Evolutionary conservation across 225 moss, liverwort and hornwort species (phyloP).

Genomic region (Lunularia cruciata): DNA sequence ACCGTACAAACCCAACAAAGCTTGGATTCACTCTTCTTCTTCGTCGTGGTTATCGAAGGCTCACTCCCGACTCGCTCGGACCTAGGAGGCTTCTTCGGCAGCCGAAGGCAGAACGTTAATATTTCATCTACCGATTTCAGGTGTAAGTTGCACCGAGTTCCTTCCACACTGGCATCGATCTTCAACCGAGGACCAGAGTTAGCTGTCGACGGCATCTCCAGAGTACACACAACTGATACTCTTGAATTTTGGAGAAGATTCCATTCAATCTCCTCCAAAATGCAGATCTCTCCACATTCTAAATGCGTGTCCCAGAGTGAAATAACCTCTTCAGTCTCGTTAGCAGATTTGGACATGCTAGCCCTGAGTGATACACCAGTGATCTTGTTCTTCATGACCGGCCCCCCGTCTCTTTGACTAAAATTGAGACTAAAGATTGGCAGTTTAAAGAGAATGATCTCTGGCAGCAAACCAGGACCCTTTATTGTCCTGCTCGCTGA

Average conservation of each 20-base stretch:
- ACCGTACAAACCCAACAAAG: constrained; percentile 83
- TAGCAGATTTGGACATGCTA: constrained; percentile 47
- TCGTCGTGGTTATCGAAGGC: constrained; percentile 27
- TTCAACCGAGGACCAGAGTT: constrained; percentile 66
- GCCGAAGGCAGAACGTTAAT: constrained; percentile 66
- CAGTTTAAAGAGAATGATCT: constrained; percentile 66
- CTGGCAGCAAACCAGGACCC: constrained; percentile 27
- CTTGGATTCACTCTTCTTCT: constrained; percentile 57
- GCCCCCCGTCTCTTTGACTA: constrained; percentile 58
- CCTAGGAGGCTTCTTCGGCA: constrained; percentile 49
- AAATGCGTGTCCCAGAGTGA: constrained; percentile 62
- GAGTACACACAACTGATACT: constrained; percentile 65
- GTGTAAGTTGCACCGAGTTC: constrained; percentile 77
- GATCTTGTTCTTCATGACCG: constrained; percentile 65
- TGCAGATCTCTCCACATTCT: constrained; percentile 67
- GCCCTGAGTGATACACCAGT: constrained; percentile 65
- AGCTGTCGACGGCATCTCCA: constrained; percentile 56
- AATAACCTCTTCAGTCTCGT: constrained; percentile 49
- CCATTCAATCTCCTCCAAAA: constrained; percentile 69
- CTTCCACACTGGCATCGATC: constrained; percentile 73
- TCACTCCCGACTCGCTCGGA: constrained; percentile 7
- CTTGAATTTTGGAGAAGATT: constrained; percentile 71
- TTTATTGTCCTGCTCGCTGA: constrained; percentile 10
- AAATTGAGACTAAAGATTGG: constrained; percentile 64
- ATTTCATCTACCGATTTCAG: constrained; percentile 71